Evolutionary conservation across 2,329 filamentous ascomycete genomes (phyloP).

Genomic region (Colletotrichum sansevieriae): DNA sequence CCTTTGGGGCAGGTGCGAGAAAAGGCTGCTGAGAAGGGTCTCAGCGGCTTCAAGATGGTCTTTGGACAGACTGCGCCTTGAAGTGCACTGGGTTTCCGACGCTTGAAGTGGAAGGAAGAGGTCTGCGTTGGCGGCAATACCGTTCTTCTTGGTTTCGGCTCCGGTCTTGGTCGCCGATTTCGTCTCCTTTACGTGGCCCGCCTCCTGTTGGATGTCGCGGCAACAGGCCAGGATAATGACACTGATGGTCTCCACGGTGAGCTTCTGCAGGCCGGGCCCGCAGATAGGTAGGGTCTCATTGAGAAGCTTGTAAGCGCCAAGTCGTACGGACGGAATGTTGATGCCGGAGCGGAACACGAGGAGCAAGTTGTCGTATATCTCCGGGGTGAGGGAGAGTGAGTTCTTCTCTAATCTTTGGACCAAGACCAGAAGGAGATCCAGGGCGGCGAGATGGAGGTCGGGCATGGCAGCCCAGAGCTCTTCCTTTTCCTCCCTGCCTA

Average conservation of each 20-base stretch:
- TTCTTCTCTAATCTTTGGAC: conserved; percentile 69
- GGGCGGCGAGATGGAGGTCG: conserved; percentile 77
- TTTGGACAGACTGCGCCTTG: conserved; percentile 55
- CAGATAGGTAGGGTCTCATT: conserved; percentile 69
- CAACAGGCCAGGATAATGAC: conserved; percentile 77
- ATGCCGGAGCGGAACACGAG: conserved; percentile 76
- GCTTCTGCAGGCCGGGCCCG: conserved; percentile 76
- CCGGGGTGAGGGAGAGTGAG: conserved; percentile 71
- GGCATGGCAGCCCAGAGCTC: conserved; percentile 81
- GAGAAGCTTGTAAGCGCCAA: conserved; percentile 71
- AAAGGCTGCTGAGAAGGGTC: conserved; percentile 71
- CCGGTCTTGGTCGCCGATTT: conserved; percentile 48
- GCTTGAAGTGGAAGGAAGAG: conserved; percentile 71
- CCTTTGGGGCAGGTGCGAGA: conserved; percentile 74
- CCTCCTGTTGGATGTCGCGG: conserved; percentile 74
- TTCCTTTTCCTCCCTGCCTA: conserved; percentile 85
- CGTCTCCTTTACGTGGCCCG: conserved; percentile 60
- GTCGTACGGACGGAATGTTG: conserved; percentile 67
- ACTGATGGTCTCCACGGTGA: conserved; percentile 73
- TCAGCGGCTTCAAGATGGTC: conserved; percentile 69
- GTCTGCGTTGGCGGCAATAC: conserved; percentile 74
- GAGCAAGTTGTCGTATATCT: conserved; percentile 77
- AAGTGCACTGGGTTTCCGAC: conserved; percentile 49
- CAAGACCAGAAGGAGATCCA: conserved; percentile 72
- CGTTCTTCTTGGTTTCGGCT: conserved; percentile 55